These are phyloP conservation scores for Kentomonas sorsogonicus DNA, from an alignment of 208 protist species.

Conservation along the genomic window DNA sequence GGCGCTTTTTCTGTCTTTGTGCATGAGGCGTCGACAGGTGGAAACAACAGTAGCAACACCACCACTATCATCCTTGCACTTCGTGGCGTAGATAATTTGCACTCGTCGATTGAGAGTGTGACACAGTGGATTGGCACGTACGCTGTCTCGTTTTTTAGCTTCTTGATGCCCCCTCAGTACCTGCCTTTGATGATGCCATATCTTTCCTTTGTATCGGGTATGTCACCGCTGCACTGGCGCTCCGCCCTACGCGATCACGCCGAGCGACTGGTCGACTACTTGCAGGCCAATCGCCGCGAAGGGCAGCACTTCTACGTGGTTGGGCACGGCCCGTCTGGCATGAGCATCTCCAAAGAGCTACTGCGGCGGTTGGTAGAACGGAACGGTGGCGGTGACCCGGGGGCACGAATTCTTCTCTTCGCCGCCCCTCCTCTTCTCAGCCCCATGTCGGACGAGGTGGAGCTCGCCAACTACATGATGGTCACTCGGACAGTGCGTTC, in stretches of 20 bases:
- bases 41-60: no score
- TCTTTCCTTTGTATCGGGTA: conserved; percentile 28
- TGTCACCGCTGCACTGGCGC: conserved; percentile 39
- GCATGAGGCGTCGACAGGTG: no score
- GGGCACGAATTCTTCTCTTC: conserved; percentile 25
- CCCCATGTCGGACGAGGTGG: conserved; percentile 6
- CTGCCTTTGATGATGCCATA: conserved; percentile 26
- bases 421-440: conserved; percentile 18
- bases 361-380: no score
- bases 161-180: conserved; percentile 42
- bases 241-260: conserved; percentile 12
- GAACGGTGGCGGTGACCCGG: no score
- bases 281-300: conserved; percentile 2
- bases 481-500: conserved; percentile 23
- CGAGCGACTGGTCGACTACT: neutral
- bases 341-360: no score
- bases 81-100: conserved; percentile 22
- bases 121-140: conserved; percentile 53
- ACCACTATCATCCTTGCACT: conserved; percentile 43
- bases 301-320: conserved; percentile 29
- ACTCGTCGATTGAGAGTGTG: conserved; percentile 38
- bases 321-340: conserved; percentile 20
- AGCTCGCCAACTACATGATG: conserved; percentile 19
- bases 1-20: no score
- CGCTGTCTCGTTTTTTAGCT: conserved; percentile 37